These are phyloP conservation scores for Irpex rosettiformis DNA, from an alignment of 1,284 basidiomycete species.

Conservation along the genomic window DNA sequence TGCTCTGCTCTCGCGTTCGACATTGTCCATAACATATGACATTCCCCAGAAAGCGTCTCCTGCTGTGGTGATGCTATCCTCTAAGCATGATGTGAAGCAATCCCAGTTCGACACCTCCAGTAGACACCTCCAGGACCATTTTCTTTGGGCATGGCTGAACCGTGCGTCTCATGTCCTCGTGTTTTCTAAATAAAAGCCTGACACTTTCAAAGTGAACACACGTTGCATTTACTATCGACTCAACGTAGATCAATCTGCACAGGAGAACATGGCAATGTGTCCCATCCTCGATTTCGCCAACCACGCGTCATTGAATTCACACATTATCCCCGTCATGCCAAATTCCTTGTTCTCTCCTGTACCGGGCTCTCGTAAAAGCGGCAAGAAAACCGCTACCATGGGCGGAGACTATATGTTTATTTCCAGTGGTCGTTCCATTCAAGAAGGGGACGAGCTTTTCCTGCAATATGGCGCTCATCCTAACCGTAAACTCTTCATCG, in stretches of 20 bases:
- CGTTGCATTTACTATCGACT: conserved; percentile 79
- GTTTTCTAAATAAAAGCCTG: conserved; percentile 13
- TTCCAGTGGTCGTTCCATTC: conserved; percentile 37
- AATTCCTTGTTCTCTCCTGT: conserved; percentile 24
- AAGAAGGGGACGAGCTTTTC: conserved; percentile 59
- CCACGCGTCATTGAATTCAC: conserved; percentile 44
- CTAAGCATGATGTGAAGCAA: conserved; percentile 10
- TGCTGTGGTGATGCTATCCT: conserved; percentile 13
- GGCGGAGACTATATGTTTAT: conserved; percentile 51
- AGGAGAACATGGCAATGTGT: conserved; percentile 79
- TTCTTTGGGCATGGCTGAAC: conserved; percentile 86
- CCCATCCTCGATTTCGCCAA: conserved; percentile 84
- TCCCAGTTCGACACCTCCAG: conserved; percentile 6
- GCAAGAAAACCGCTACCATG: conserved; percentile 26
- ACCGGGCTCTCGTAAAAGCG: conserved; percentile 33
- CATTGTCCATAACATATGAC: background rate
- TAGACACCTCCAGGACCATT: conserved; percentile 32
- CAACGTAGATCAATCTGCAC: conserved; percentile 46
- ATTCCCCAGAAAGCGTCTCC: conserved; percentile 13
- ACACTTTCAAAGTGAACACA: conserved; percentile 67
- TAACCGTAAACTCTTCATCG: conserved; percentile 71
- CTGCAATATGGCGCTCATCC: conserved; percentile 76
- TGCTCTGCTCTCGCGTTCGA: conserved; percentile 3
- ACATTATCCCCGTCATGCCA: conserved; percentile 40
- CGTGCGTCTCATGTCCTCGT: conserved; percentile 37